Evolutionary conservation across 768 basidiomycete genomes (phyloP), one percentile per base, ranked within the genome.

Genomic region (Calocybe indica): DNA sequence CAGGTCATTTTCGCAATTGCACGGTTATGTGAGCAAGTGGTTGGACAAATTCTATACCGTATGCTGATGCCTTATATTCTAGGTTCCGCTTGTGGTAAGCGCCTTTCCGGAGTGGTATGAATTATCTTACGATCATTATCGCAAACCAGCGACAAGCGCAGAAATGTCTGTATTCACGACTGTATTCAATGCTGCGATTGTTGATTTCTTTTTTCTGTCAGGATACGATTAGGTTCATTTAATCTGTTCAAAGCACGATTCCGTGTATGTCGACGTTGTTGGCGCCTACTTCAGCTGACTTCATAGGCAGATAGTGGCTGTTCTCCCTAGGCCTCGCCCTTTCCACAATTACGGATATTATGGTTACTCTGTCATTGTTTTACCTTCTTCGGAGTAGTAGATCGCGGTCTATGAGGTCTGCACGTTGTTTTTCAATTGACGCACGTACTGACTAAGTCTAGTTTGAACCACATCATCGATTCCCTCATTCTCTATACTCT

Each of bases 311-410:
- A 45, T 5, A 74, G 72, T 74, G 71, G 70, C 40, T 74, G n/a
- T 74, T 74, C 42, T 68, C 72, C 11, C 61, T 72, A 12, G 72
- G 72, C 5, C 63, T 74, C n/a, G 67, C 70, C 1, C 48, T 73
- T 40, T 74, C 72, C 8, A 67, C 65, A 7, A 56, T 62, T 6
- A 65, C 70, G 2, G 72, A 74, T 41, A 52, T 74, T 14, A 39
- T 69, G 13, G 56, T 74, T 39, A 69, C 72, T 3, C 50, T 59
- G 5, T 66, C 62, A 35, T 48, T 71, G 42, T 69, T 66, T 10
- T 35, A 41, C 40, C 40, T 41, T 7, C 40, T 41, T 30, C 11
- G 14, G 11, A 37, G 11, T 4, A 37, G 14, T 22, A 41, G 40
- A 41, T 28, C 5, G 40, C 12, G 12, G 22, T 15, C 40, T 22